A percentile compares a stretch with the other conserved stretches of the same genome.
Evolutionary conservation across 768 basidiomycete species (phyloP).

Genomic region (Wakefieldia striispora): DNA sequence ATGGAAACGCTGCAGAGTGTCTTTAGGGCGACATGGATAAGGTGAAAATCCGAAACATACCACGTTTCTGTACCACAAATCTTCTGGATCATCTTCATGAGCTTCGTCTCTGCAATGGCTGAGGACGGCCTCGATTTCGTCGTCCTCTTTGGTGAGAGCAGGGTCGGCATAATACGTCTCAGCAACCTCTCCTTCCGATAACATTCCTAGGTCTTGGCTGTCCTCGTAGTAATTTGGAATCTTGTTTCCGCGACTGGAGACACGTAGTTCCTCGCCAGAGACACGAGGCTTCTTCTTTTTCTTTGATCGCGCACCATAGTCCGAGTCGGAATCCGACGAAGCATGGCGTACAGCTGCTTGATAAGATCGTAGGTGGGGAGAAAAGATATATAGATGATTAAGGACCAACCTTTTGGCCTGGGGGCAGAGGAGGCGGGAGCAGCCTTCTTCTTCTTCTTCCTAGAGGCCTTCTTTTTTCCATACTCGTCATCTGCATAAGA

Average conservation of each 20-base stretch:
- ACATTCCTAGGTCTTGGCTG: slow-evolving; percentile 72
- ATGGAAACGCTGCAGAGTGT: slow-evolving; percentile 75
- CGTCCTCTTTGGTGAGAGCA: slow-evolving; percentile 56
- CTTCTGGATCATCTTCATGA: slow-evolving; percentile 69
- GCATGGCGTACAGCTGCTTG: slow-evolving; percentile 53
- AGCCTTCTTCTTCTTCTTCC: slow-evolving; percentile 62
- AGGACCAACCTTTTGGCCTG: slow-evolving; percentile 56
- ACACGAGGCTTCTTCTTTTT: slow-evolving; percentile 70
- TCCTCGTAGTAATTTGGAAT: slow-evolving; percentile 83
- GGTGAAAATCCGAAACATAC: slow-evolving; percentile 40
- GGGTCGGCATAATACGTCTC: slow-evolving; percentile 57
- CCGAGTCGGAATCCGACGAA: slow-evolving; percentile 79
- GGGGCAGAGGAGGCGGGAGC: slow-evolving; percentile 41
- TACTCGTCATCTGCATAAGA: slow-evolving; percentile 80
- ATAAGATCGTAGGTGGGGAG: slow-evolving; percentile 10
- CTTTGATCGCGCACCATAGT: slow-evolving; percentile 83
- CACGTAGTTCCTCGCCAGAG: slow-evolving; percentile 70
- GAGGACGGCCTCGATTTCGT: slow-evolving; percentile 92
- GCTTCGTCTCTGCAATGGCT: slow-evolving; percentile 86
- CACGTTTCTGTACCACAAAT: slow-evolving; percentile 85
- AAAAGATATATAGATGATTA: slow-evolving; percentile 11
- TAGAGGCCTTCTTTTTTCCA: slow-evolving; percentile 62
- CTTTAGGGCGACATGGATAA: slow-evolving; percentile 2
- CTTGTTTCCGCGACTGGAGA: slow-evolving; percentile 71
- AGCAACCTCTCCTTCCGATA: slow-evolving; percentile 55